Conservation (phyloP, 805 yeast species). For the Ogataea siamensis region DNA sequence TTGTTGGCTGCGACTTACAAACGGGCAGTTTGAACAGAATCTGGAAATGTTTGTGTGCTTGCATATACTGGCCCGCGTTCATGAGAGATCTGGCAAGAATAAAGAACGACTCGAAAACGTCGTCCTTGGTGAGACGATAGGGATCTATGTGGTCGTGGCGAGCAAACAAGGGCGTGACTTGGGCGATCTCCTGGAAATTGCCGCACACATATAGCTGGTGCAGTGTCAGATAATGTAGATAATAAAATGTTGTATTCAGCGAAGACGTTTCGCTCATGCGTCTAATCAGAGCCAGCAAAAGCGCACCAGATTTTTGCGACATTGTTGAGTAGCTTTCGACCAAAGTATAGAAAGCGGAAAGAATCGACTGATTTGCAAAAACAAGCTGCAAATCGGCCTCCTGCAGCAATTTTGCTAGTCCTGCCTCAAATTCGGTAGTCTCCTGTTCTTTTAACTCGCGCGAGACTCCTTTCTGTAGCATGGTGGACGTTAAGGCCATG, state of each 20-base stretch:
- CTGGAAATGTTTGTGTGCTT: constrained; percentile 22
- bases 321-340: constrained; percentile 4
- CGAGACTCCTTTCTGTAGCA: background rate
- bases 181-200: background rate
- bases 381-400: constrained; percentile 1
- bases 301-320: background rate
- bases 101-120: constrained; percentile 21
- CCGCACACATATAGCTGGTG: constrained; percentile 4
- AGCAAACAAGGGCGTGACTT: background rate
- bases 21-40: constrained; percentile 21
- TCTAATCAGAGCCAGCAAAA: background rate
- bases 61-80: constrained; percentile 13
- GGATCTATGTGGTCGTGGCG: constrained; percentile 17
- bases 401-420: background rate
- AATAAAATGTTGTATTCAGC: constrained; percentile 6
- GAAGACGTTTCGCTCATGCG: background rate
- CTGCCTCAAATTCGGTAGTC: background rate
- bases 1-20: background rate
- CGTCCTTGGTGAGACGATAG: constrained; percentile 4
- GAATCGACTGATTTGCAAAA: background rate
- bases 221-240: constrained; percentile 9
- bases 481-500: constrained; percentile 2
- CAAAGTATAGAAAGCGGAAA: constrained; percentile 12
- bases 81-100: constrained; percentile 21
- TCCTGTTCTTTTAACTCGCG: background rate